Conservation (phyloP, 1,284 basidiomycete genomes). For the Grifola frondosa region DNA sequence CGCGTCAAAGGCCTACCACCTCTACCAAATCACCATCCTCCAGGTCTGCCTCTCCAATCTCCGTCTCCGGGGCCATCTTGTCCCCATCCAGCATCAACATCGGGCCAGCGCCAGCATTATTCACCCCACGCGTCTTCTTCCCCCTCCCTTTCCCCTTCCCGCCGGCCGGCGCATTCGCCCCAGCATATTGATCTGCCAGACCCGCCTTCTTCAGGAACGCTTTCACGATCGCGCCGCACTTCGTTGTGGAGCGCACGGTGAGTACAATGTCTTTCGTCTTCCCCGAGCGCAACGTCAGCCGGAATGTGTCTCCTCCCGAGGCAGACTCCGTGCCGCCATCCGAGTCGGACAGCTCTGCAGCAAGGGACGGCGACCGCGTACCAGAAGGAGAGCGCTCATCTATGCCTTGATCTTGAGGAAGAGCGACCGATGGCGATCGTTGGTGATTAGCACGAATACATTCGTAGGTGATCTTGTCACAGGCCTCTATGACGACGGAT, state of each 20-base stretch:
- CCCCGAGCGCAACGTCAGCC: slow-evolving; percentile 59
- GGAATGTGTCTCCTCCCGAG: slow-evolving; percentile 52
- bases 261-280: slow-evolving; percentile 55
- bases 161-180: slow-evolving; percentile 10
- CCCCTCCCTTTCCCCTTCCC: slow-evolving; percentile 27
- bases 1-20: slow-evolving; percentile 57
- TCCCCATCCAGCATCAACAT: slow-evolving; percentile 67
- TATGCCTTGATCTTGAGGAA: slow-evolving; percentile 17
- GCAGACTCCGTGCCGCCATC: slow-evolving; percentile 27
- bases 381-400: slow-evolving; percentile 17
- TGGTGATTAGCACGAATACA: slow-evolving; percentile 50
- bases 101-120: slow-evolving; percentile 39
- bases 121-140: slow-evolving; percentile 28
- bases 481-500: slow-evolving; percentile 50
- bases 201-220: slow-evolving; percentile 67
- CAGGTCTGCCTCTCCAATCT: slow-evolving; percentile 64
- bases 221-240: slow-evolving; percentile 68
- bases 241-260: slow-evolving; percentile 70
- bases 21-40: slow-evolving; percentile 79
- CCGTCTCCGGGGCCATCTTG: slow-evolving; percentile 51
- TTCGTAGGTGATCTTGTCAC: slow-evolving; percentile 57
- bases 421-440: slow-evolving; percentile 25
- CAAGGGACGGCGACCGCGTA: slow-evolving; percentile 20
- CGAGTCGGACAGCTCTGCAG: slow-evolving; percentile 19
- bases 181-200: slow-evolving; percentile 51